Percentiles rank a stretch among this genome's conserved stretches.
These are phyloP conservation scores for Cryptomeria japonica DNA, from an alignment of 75 land plant species.

Conservation along the genomic window DNA sequence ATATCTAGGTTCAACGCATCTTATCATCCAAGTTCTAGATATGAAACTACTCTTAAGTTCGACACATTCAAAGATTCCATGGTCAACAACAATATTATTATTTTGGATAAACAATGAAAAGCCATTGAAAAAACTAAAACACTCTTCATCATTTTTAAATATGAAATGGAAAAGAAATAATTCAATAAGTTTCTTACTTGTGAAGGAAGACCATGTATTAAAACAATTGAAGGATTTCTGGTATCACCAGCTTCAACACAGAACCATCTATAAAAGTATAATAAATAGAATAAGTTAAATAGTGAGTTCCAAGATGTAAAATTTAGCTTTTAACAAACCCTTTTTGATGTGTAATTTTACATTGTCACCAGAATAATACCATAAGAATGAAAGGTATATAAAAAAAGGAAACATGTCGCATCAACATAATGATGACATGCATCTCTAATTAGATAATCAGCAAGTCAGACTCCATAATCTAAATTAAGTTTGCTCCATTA, in stretches of 20 bases:
- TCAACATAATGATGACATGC: not conserved
- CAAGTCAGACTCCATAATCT: not conserved
- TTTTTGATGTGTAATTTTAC: not conserved
- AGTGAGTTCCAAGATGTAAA: not conserved
- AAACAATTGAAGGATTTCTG: constrained; percentile 57
- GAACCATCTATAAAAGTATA: constrained; percentile 72
- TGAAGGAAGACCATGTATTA: constrained; percentile 90
- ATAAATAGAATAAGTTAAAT: not conserved
- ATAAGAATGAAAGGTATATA: not conserved
- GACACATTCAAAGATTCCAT: not conserved
- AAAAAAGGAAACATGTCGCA: not conserved
- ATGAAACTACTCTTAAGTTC: not conserved
- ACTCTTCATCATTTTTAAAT: not conserved
- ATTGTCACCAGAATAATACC: not conserved
- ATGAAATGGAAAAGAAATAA: not conserved
- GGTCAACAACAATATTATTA: constrained; percentile 4
- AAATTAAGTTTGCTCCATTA: not conserved
- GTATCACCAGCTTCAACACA: constrained; percentile 78
- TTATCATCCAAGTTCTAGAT: not conserved
- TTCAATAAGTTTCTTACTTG: constrained; percentile 48
- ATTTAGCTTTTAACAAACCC: not conserved
- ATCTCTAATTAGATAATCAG: not conserved
- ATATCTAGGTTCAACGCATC: not conserved
- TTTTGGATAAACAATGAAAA: not conserved
- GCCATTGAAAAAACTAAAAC: not conserved